phyloP scores from a whole-genome alignment of 2,329 filamentous ascomycete genomes.

The Talaromyces amestolkiae region DNA sequence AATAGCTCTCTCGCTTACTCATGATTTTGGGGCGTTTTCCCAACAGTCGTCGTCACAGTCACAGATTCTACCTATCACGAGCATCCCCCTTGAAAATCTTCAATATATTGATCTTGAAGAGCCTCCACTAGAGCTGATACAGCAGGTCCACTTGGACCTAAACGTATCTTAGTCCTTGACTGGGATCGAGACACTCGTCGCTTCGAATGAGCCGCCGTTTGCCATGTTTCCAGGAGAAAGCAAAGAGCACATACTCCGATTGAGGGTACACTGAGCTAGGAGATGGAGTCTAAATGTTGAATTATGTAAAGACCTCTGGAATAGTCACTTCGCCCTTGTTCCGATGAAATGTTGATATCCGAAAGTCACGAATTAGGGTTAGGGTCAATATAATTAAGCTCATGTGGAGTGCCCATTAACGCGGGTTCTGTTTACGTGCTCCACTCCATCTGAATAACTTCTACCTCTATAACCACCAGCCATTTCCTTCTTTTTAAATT shows the following conservation, averaged over 20 bases:
- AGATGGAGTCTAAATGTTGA: background rate
- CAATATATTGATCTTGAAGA: too few species aligned
- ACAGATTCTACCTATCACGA: too few species aligned
- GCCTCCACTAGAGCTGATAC: background rate
- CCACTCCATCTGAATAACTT: background rate
- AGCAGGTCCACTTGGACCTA: background rate
- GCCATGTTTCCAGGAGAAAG: background rate
- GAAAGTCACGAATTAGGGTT: background rate
- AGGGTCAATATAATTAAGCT: background rate
- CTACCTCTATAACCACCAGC: background rate
- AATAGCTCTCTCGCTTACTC: too few species aligned
- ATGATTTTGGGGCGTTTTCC: too few species aligned
- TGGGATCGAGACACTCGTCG: background rate
- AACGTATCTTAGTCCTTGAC: background rate
- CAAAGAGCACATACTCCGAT: background rate
- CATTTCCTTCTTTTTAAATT: background rate
- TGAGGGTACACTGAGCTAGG: background rate
- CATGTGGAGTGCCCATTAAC: background rate
- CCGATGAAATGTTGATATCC: background rate
- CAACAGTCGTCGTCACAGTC: too few species aligned
- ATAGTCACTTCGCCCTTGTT: background rate
- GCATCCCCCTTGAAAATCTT: too few species aligned
- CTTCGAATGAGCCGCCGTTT: background rate
- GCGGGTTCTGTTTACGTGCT: conserved; percentile 8
- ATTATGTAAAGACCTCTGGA: background rate